Base-by-base conservation (phyloP, 768 basidiomycete genomes). In the Collybia mongolica region DNA sequence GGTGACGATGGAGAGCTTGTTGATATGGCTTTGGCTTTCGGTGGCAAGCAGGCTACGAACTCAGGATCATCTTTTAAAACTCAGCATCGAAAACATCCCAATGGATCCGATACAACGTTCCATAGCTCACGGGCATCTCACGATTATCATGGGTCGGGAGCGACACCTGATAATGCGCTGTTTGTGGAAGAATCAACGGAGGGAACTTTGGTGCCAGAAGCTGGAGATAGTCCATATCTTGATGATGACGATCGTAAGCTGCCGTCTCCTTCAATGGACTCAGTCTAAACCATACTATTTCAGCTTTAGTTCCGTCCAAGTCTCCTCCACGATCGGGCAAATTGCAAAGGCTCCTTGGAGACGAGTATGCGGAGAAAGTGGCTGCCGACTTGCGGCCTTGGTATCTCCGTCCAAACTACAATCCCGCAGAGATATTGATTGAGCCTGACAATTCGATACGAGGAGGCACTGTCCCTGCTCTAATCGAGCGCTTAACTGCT, bases 401-500 rank as follows among this genome's bases (percentile, higher is more conserved):
- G 90, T 98, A 90, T 68, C 77, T 99, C 42, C 83, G 82, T 5
- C 82, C 88, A 11, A 89, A 90, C 57, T 92, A 91, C 65, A 80
- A 75, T 48, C 82, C 84, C 38, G 77, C 77, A 7, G 94, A 98
- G 51, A 88, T 98, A 55, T 68, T 89, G 41, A 86, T 96, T 58
- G 90, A 93, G 56, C 80, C 86, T 6, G 92, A 97, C 61, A 86
- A 88, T 20, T 77, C 81, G 40, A 86, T 98, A 48, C 81, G 87
- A 38, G 97, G 89, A 23, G 97, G 94, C 3, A 93, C 94, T 0
- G 76, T 95, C 1, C 71, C 81, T 17, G 93, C 93, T 2, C 72
- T 98, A 9, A 86, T 98, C 1, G 93, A 94, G 62, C 83, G 91
- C 8, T 72, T 98, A 44, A 98, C 97, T 2, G 84, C 89, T 14